Conservation (phyloP, 768 basidiomycete genomes). For the Psilocybe tampanensis region DNA sequence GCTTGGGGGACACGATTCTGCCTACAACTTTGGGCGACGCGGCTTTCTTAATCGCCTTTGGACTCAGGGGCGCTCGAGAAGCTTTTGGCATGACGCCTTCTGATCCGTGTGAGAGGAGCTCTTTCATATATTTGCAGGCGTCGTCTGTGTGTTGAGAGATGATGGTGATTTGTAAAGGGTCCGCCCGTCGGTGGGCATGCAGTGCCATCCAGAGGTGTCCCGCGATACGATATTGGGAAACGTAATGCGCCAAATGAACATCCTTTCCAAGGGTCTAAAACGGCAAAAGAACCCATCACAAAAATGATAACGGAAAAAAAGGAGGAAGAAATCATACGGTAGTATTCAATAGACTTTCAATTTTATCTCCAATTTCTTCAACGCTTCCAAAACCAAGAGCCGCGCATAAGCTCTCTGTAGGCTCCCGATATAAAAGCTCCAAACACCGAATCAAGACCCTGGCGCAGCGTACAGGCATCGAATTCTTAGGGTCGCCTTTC, state of each 20-base stretch:
- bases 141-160: constrained; percentile 56
- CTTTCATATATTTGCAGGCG: constrained; percentile 51
- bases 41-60: constrained; percentile 23
- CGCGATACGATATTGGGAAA: constrained; percentile 51
- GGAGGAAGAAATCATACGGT: constrained; percentile 39
- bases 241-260: constrained; percentile 30
- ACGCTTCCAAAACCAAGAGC: constrained; percentile 29
- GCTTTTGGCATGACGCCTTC: constrained; percentile 13
- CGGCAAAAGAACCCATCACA: neutral
- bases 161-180: constrained; percentile 42
- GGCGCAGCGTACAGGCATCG: constrained; percentile 59
- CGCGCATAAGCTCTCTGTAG: constrained; percentile 24
- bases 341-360: constrained; percentile 39
- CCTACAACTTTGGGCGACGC: constrained; percentile 14
- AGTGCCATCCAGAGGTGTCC: constrained; percentile 72
- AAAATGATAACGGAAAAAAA: neutral
- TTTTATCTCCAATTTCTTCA: constrained; percentile 41
- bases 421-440: constrained; percentile 48
- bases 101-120: constrained; percentile 26
- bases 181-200: constrained; percentile 61
- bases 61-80: constrained; percentile 21
- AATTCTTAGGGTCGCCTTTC: neutral
- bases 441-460: constrained; percentile 58
- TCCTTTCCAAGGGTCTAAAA: constrained; percentile 39
- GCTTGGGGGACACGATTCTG: constrained; percentile 23